These are phyloP conservation scores for Fusarium oligoseptatum DNA, from an alignment of 2,329 filamentous ascomycete genomes.

Conservation along the genomic window DNA sequence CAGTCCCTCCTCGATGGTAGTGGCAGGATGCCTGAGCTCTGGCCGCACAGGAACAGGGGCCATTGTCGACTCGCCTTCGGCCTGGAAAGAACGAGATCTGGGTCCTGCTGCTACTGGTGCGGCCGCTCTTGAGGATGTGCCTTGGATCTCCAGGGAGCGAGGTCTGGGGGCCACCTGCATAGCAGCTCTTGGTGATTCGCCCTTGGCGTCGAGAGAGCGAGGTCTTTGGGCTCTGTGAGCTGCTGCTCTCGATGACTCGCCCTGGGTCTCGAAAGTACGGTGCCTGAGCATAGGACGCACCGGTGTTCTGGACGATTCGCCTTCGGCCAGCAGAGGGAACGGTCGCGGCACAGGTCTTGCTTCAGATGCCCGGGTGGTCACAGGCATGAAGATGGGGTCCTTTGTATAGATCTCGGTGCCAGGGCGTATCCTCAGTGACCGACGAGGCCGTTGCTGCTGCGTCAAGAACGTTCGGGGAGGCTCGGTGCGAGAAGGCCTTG, in stretches of 20 bases:
- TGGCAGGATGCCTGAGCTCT: constrained; percentile 32
- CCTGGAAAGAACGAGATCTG: constrained; percentile 33
- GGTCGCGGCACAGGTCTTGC: constrained; percentile 20
- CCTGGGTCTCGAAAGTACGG: constrained; percentile 14
- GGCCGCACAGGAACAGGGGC: constrained; percentile 19
- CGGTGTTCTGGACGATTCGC: constrained; percentile 24
- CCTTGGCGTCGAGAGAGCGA: constrained; percentile 32
- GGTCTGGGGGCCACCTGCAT: constrained; percentile 20
- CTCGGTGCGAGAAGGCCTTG: constrained; percentile 30
- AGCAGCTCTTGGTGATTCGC: constrained; percentile 25
- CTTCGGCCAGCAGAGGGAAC: constrained; percentile 25
- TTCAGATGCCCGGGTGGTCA: constrained; percentile 34
- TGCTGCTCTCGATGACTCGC: constrained; percentile 26
- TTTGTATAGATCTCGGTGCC: constrained; percentile 45
- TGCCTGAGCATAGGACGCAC: constrained; percentile 24
- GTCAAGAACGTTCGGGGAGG: constrained; percentile 43
- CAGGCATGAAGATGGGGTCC: constrained; percentile 43
- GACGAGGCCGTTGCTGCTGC: constrained; percentile 38
- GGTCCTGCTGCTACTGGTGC: not conserved
- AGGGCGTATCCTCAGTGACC: constrained; percentile 37
- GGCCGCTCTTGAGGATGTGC: constrained; percentile 24
- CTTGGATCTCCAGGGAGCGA: constrained; percentile 13
- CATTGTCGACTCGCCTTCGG: constrained; percentile 29
- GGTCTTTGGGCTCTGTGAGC: constrained; percentile 10
- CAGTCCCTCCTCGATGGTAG: constrained; percentile 26